phyloP scores from a whole-genome alignment of 257 asterid species.

The Solanum phureja region DNA sequence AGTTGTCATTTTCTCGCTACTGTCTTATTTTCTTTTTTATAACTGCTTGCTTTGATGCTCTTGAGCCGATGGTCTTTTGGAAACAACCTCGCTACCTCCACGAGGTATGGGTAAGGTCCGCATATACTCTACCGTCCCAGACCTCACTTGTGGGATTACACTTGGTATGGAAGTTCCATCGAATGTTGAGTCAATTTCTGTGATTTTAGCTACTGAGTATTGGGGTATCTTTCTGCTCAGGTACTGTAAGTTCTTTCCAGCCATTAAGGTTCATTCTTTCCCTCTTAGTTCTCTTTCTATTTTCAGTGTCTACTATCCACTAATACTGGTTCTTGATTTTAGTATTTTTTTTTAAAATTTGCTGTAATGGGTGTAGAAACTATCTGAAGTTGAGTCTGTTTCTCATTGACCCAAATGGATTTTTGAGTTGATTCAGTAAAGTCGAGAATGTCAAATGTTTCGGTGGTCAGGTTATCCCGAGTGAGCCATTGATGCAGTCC shows the following conservation, averaged over 20 bases:
- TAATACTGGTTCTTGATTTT: not conserved
- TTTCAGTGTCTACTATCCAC: not conserved
- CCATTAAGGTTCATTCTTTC: not conserved
- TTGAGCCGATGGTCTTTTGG: not conserved
- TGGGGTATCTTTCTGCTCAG: not conserved
- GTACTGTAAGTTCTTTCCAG: not conserved
- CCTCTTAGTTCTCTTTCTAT: not conserved
- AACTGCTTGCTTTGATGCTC: not conserved
- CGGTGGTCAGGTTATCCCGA: slow-evolving; percentile 71
- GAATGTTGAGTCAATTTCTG: not conserved
- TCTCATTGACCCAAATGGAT: not conserved
- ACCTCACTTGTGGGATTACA: not conserved
- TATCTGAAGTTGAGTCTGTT: not conserved
- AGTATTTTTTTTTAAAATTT: not conserved
- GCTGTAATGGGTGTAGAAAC: not conserved
- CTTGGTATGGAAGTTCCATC: not conserved
- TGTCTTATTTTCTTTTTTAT: not conserved
- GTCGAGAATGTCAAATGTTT: slow-evolving; percentile 79
- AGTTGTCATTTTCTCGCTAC: not conserved
- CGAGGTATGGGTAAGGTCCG: not conserved
- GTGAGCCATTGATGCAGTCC: slow-evolving; percentile 60
- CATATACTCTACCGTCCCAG: not conserved
- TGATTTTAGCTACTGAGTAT: not conserved
- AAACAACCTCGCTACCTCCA: not conserved
- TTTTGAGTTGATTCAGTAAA: slow-evolving; percentile 29